phyloP scores from a whole-genome alignment of 192 early-diverging fungal genomes.

The Lobosporangium transversale region DNA sequence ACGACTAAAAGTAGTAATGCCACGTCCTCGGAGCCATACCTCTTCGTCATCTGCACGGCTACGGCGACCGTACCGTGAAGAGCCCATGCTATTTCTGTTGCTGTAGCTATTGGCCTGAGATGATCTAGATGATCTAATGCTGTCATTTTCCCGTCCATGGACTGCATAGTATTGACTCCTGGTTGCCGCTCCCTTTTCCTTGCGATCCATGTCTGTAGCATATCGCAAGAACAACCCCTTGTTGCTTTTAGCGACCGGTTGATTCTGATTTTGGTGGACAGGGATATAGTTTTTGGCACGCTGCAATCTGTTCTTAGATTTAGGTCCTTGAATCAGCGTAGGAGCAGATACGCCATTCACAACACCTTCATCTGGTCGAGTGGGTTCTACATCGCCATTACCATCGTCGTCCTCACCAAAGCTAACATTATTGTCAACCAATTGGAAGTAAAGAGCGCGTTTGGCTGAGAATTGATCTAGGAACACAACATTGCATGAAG shows the following conservation, averaged over 20 bases:
- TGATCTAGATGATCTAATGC: background rate
- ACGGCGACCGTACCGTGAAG: constrained; percentile 34
- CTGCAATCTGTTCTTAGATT: constrained; percentile 42
- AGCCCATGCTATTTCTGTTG: background rate
- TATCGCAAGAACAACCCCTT: constrained; percentile 47
- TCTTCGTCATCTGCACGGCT: constrained; percentile 46
- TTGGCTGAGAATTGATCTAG: constrained; percentile 36
- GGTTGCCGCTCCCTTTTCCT: constrained; percentile 52
- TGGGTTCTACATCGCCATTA: constrained; percentile 18
- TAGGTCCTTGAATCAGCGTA: background rate
- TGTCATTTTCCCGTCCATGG: constrained; percentile 42
- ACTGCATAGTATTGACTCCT: constrained; percentile 56
- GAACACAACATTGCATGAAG: constrained; percentile 55
- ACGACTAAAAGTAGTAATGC: constrained; percentile 32
- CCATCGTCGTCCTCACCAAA: constrained; percentile 42
- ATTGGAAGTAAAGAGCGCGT: constrained; percentile 44
- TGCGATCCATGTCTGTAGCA: constrained; percentile 54
- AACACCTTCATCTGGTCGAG: background rate
- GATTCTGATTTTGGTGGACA: constrained; percentile 33
- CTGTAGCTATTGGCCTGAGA: background rate
- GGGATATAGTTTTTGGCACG: constrained; percentile 45
- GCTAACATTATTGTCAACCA: constrained; percentile 31
- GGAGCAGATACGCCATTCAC: background rate
- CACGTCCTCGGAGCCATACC: constrained; percentile 39
- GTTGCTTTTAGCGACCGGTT: constrained; percentile 22